These are phyloP conservation scores for Tympanopsis confertula DNA, from an alignment of 2,329 filamentous ascomycete species.

Conservation along the genomic window DNA sequence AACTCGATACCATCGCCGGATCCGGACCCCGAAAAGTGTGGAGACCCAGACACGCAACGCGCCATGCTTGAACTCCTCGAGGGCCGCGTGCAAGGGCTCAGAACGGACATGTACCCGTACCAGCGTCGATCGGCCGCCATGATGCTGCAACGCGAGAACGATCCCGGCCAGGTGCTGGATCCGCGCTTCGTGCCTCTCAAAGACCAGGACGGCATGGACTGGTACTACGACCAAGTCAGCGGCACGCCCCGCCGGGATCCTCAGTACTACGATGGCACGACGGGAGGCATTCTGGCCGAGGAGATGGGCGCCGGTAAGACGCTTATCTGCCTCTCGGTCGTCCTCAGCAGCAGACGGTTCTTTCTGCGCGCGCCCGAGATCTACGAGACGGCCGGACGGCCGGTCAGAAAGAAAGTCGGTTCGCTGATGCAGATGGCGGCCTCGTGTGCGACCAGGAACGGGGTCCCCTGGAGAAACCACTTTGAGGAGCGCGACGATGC, in stretches of 20 bases:
- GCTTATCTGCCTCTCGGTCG: slow-evolving; percentile 65
- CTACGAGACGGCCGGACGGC: slow-evolving; percentile 30
- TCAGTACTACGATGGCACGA: slow-evolving; percentile 59
- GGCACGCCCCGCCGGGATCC: slow-evolving; percentile 53
- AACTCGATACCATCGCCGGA: slow-evolving; percentile 60
- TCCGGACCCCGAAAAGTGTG: slow-evolving; percentile 36
- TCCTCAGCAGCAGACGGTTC: slow-evolving; percentile 65
- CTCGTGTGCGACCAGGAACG: slow-evolving; percentile 50
- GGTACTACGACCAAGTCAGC: slow-evolving; percentile 60
- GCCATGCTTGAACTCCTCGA: slow-evolving; percentile 44
- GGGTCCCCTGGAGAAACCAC: slow-evolving; percentile 59
- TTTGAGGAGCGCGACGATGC: slow-evolving; percentile 40
- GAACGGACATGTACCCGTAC: slow-evolving; percentile 61
- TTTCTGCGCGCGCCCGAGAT: slow-evolving; percentile 54
- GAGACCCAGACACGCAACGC: slow-evolving; percentile 34
- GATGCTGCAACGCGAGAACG: slow-evolving; percentile 73
- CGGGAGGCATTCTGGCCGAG: slow-evolving; percentile 70
- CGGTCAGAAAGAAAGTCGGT: slow-evolving; percentile 33
- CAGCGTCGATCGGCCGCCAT: slow-evolving; percentile 68
- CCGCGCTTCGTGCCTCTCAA: slow-evolving; percentile 52
- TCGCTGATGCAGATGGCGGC: slow-evolving; percentile 69
- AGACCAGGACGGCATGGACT: slow-evolving; percentile 50
- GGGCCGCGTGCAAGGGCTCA: slow-evolving; percentile 42
- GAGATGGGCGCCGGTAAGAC: slow-evolving; percentile 82
- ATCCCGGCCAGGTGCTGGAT: slow-evolving; percentile 55